Percentiles rank a stretch among this genome's conserved stretches.
Conservation (phyloP, 2,329 filamentous ascomycete genomes). For the Venturiaceae sp. region DNA sequence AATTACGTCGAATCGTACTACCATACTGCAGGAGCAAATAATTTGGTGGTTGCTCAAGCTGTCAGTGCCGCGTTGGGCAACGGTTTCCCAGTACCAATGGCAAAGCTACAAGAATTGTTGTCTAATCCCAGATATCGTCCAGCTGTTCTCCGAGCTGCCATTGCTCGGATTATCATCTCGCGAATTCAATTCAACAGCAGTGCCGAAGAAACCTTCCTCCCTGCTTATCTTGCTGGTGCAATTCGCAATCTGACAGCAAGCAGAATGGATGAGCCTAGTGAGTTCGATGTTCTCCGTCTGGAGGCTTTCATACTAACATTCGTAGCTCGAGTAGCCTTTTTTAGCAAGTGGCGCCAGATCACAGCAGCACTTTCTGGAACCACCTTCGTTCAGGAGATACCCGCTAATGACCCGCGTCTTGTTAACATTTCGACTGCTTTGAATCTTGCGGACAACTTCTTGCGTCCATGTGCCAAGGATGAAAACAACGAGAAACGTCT, state of each 20-base stretch:
- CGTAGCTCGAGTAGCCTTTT: constrained; percentile 14
- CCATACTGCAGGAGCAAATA: constrained; percentile 14
- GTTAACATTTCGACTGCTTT: constrained; percentile 16
- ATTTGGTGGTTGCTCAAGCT: constrained; percentile 16
- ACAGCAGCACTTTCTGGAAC: constrained; percentile 20
- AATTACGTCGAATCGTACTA: constrained; percentile 28
- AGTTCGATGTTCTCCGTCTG: background rate
- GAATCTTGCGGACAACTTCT: constrained; percentile 16
- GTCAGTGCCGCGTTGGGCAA: constrained; percentile 16
- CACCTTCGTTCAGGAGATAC: constrained; percentile 17
- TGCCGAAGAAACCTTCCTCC: constrained; percentile 17
- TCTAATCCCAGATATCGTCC: constrained; percentile 15
- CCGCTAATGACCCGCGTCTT: constrained; percentile 16
- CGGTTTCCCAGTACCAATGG: constrained; percentile 9
- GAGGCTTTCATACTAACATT: background rate
- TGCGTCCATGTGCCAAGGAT: constrained; percentile 18
- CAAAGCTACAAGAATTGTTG: constrained; percentile 10
- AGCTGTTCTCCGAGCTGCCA: constrained; percentile 19
- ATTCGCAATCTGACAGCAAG: constrained; percentile 14
- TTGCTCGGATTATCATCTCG: constrained; percentile 21
- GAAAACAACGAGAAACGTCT: constrained; percentile 19
- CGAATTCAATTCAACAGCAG: constrained; percentile 14
- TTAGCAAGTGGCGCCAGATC: constrained; percentile 21
- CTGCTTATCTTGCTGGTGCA: constrained; percentile 16
- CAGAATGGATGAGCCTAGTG: constrained; percentile 12